Conservation (phyloP, 345 rosid species). For the Schrenkiella parvula region DNA sequence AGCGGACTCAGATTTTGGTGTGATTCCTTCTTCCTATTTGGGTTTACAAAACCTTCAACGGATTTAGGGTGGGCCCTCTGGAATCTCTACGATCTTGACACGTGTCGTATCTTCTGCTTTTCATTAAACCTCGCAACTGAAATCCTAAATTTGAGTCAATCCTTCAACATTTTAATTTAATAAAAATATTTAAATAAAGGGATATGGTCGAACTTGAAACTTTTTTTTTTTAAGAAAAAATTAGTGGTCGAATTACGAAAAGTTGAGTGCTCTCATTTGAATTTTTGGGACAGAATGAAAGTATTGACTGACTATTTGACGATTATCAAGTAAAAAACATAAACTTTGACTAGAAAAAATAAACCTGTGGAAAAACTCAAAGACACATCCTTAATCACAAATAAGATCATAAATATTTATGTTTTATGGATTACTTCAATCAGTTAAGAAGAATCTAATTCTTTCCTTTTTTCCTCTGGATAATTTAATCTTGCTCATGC, state of each 20-base stretch:
- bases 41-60: neutral
- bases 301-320: neutral
- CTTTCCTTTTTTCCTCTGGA: neutral
- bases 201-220: neutral
- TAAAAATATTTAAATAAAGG: neutral
- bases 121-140: neutral
- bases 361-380: neutral
- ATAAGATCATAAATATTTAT: neutral
- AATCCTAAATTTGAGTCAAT: neutral
- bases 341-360: neutral
- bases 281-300: neutral
- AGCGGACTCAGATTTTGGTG: slow-evolving; percentile 16
- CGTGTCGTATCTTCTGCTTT: slow-evolving; percentile 9
- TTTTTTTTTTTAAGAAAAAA: too few species aligned
- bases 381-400: neutral
- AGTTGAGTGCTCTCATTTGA: neutral
- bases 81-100: slow-evolving; percentile 20
- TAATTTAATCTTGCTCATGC: neutral
- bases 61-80: neutral
- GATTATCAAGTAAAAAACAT: neutral
- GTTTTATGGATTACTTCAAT: neutral
- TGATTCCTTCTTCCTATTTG: slow-evolving; percentile 3
- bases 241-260: neutral
- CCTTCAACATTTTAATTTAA: neutral
- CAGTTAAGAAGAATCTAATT: neutral